These are phyloP conservation scores for Protomyces lactucae-debilis DNA, from an alignment of 1,139 yeast species.

Conservation along the genomic window DNA sequence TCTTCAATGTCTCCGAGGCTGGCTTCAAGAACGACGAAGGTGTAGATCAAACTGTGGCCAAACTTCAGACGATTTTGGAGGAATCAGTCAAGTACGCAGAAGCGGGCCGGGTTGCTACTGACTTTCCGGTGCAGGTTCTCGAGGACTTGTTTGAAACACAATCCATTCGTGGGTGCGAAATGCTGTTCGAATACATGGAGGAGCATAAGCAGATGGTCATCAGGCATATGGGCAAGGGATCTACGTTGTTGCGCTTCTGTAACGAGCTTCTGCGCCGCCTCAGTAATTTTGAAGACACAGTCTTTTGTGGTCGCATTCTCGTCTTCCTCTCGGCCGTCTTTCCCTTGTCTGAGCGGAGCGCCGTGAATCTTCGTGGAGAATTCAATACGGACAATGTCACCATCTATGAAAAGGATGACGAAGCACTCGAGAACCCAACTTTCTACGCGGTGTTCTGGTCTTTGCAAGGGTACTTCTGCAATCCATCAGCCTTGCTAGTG, in stretches of 20 bases:
- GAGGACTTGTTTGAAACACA: constrained; percentile 42
- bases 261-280: constrained; percentile 41
- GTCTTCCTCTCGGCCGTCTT: constrained; percentile 42
- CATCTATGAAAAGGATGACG: constrained; percentile 34
- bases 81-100: not conserved
- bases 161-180: constrained; percentile 40
- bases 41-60: not conserved
- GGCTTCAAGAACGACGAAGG: not conserved
- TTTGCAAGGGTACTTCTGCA: constrained; percentile 30
- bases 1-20: not conserved
- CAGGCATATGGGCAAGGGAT: constrained; percentile 41
- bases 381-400: constrained; percentile 42
- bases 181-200: constrained; percentile 41
- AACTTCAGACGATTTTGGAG: not conserved
- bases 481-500: constrained; percentile 28
- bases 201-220: constrained; percentile 36
- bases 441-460: constrained; percentile 33
- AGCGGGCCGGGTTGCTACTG: not conserved
- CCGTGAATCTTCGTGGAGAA: constrained; percentile 41
- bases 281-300: constrained; percentile 40
- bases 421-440: not conserved
- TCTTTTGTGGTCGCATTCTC: constrained; percentile 42
- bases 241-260: constrained; percentile 41
- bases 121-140: constrained; percentile 33
- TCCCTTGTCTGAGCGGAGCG: constrained; percentile 42